phyloP scores from a whole-genome alignment of 352 stramenopile species.

The Globisporangium emineosum region DNA sequence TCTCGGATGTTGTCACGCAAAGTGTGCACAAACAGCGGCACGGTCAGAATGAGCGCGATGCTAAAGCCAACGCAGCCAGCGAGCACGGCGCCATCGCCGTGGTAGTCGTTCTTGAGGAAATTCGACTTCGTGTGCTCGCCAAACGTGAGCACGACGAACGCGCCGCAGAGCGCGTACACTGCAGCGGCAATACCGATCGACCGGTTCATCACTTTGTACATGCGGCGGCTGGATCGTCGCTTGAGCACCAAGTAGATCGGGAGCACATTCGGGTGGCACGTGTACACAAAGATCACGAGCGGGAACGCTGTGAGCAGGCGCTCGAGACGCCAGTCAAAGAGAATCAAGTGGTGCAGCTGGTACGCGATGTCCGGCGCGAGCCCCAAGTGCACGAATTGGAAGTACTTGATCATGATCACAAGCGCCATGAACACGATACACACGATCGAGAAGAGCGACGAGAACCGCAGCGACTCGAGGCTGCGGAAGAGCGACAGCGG shows the following conservation, averaged over 20 bases:
- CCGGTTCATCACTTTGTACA: slow-evolving; percentile 89
- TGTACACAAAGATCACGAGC: slow-evolving; percentile 88
- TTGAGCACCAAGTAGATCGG: slow-evolving; percentile 89
- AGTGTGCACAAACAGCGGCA: slow-evolving; percentile 84
- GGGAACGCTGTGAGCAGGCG: slow-evolving; percentile 70
- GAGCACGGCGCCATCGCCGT: slow-evolving; percentile 61
- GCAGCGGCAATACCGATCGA: slow-evolving; percentile 72
- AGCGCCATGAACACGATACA: slow-evolving; percentile 88
- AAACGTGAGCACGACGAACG: slow-evolving; percentile 87
- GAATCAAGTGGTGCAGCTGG: slow-evolving; percentile 68
- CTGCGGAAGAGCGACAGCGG: slow-evolving; percentile 81
- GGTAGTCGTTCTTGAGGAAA: slow-evolving; percentile 88
- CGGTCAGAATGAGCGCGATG: slow-evolving; percentile 77
- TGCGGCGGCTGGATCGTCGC: slow-evolving; percentile 70
- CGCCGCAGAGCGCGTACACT: slow-evolving; percentile 75
- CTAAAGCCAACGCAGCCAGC: slow-evolving; percentile 75
- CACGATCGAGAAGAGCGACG: slow-evolving; percentile 85
- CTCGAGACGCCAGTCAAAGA: slow-evolving; percentile 66
- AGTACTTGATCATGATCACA: slow-evolving; percentile 89
- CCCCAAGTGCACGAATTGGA: slow-evolving; percentile 78
- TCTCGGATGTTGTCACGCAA: slow-evolving; percentile 84
- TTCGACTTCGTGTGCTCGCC: slow-evolving; percentile 74
- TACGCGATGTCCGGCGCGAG: slow-evolving; percentile 60
- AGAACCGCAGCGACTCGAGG: slow-evolving; percentile 80
- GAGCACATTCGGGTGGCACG: slow-evolving; percentile 86